These are phyloP conservation scores for Nigrospora osmanthi DNA, from an alignment of 2,329 filamentous ascomycete species.

Conservation along the genomic window DNA sequence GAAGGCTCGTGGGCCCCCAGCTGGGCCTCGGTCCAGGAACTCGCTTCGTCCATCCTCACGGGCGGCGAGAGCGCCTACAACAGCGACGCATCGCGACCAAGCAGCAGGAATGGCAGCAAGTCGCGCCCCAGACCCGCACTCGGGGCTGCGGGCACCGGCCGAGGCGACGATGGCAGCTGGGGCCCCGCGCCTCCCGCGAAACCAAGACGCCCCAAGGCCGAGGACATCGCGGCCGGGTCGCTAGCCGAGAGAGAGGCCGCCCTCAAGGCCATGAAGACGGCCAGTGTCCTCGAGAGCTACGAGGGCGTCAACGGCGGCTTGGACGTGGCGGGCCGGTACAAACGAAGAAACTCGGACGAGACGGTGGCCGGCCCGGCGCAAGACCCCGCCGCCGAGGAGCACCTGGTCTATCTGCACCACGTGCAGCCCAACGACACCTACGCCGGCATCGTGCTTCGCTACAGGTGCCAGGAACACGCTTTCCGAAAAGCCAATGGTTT, in stretches of 20 bases:
- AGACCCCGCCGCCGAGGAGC: constrained; percentile 60
- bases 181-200: constrained; percentile 39
- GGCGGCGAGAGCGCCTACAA: constrained; percentile 21
- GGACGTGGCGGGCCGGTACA: constrained; percentile 48
- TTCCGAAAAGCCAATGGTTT: constrained; percentile 85
- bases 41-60: constrained; percentile 38
- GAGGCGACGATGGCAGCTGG: constrained; percentile 28
- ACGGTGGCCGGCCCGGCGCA: constrained; percentile 24
- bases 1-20: constrained; percentile 44
- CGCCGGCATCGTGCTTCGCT: constrained; percentile 83
- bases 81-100: constrained; percentile 22
- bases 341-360: constrained; percentile 64
- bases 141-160: constrained; percentile 16
- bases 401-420: constrained; percentile 84
- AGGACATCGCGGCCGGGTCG: constrained; percentile 47
- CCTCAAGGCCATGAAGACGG: constrained; percentile 47
- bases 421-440: constrained; percentile 80
- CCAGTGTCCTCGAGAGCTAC: constrained; percentile 53
- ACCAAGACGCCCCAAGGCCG: constrained; percentile 25
- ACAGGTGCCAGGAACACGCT: constrained; percentile 75
- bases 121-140: constrained; percentile 19
- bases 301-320: constrained; percentile 51
- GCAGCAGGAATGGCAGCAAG: constrained; percentile 19
- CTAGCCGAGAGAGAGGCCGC: constrained; percentile 44
- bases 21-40: constrained; percentile 48